Percentiles rank a stretch among this genome's conserved stretches.
phyloP scores from a whole-genome alignment of 441 rosid genomes.

The Hypseocharis bilobata region DNA sequence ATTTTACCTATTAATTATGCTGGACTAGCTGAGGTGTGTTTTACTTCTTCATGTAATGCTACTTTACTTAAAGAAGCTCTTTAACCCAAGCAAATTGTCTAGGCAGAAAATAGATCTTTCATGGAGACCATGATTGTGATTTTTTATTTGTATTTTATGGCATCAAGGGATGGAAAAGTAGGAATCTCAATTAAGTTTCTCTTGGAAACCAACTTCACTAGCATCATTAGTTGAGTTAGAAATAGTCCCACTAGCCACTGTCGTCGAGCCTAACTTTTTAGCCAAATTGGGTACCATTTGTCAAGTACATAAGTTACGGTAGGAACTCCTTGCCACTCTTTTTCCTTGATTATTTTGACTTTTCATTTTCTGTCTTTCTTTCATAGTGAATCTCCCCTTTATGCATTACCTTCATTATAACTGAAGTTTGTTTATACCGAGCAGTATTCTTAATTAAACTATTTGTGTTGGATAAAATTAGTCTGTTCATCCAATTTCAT shows the following conservation, averaged over 20 bases:
- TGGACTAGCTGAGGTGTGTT: slow-evolving; percentile 21
- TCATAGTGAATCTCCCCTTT: too few relatives aligned
- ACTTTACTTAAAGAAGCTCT: background rate
- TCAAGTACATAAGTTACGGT: background rate
- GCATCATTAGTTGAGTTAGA: background rate
- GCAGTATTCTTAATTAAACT: background rate
- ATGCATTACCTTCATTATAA: background rate
- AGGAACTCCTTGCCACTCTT: background rate
- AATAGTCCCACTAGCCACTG: background rate
- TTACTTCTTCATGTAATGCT: background rate
- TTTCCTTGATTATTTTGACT: background rate
- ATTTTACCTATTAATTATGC: slow-evolving; percentile 22
- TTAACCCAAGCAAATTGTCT: background rate
- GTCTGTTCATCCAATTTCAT: background rate
- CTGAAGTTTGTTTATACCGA: background rate
- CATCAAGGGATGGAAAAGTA: background rate
- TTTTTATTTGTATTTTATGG: background rate
- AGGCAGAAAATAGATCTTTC: background rate
- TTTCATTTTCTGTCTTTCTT: too few relatives aligned
- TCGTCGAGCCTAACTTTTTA: background rate
- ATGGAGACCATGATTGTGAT: background rate
- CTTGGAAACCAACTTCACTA: background rate
- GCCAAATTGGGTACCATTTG: background rate
- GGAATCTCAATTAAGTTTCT: background rate
- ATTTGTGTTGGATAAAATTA: background rate